These are phyloP conservation scores for Tuber umbilicatum DNA, from an alignment of 495 filamentous ascomycete genomes.

Conservation along the genomic window DNA sequence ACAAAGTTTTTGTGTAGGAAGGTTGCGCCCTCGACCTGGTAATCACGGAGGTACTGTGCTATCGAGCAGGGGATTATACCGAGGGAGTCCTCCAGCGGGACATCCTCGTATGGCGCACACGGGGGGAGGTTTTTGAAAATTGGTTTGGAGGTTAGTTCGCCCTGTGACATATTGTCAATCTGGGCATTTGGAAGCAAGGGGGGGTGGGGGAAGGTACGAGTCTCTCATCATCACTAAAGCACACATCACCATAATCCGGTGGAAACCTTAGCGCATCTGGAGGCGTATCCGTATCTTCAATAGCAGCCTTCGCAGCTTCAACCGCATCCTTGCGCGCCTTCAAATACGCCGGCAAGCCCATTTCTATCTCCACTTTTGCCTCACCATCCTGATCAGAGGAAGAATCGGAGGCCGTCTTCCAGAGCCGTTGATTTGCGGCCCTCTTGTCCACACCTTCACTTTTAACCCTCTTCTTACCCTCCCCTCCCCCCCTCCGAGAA, in stretches of 20 bases:
- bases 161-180: constrained; percentile 50
- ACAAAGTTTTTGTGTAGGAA: constrained; percentile 89
- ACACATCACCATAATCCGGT: constrained; percentile 70
- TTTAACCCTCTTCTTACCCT: constrained; percentile 10
- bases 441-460: constrained; percentile 14
- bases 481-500: constrained; percentile 6
- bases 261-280: constrained; percentile 65
- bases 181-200: background rate
- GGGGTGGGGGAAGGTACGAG: constrained; percentile 36
- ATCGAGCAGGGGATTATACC: constrained; percentile 85
- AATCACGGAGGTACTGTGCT: constrained; percentile 85
- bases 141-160: constrained; percentile 61
- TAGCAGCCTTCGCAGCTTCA: constrained; percentile 46
- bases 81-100: constrained; percentile 64
- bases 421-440: background rate
- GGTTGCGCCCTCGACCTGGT: constrained; percentile 76
- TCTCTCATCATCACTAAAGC: constrained; percentile 80
- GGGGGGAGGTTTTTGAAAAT: constrained; percentile 45
- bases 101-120: constrained; percentile 58
- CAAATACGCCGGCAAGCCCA: constrained; percentile 13
- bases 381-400: background rate
- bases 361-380: constrained; percentile 10
- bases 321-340: constrained; percentile 49
- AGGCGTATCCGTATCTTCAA: constrained; percentile 54
- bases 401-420: constrained; percentile 4